Conservation (phyloP, 192 early-diverging fungal species). For the Entomortierella lignicola region DNA sequence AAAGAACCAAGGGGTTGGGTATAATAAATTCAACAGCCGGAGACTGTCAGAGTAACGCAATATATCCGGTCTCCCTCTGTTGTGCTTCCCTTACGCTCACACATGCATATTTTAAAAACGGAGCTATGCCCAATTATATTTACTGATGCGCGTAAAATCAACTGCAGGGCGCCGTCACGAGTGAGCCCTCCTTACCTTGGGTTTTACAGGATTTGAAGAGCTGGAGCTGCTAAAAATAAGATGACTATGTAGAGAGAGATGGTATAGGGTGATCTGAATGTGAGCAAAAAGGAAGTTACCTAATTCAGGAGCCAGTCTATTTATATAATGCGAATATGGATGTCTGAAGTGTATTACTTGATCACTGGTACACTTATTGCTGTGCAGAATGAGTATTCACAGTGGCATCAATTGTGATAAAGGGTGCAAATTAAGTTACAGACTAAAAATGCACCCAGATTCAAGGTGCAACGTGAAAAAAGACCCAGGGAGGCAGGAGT, state of each 20-base stretch:
- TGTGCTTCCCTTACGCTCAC: constrained; percentile 20
- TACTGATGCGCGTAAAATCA: neutral
- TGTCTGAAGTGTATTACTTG: constrained; percentile 5
- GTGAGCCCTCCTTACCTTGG: constrained; percentile 37
- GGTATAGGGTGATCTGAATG: constrained; percentile 2
- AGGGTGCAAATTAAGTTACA: constrained; percentile 26
- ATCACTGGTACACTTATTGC: neutral
- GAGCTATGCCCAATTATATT: neutral
- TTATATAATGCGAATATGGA: neutral
- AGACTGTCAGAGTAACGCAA: neutral
- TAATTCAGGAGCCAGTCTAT: neutral
- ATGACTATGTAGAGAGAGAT: neutral
- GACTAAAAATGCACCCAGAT: constrained; percentile 9
- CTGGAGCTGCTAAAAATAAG: constrained; percentile 19
- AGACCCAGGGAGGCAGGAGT: constrained; percentile 15
- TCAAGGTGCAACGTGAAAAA: constrained; percentile 9
- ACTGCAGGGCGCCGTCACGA: constrained; percentile 3
- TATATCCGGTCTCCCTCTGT: neutral
- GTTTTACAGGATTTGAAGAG: neutral
- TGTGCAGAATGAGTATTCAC: neutral
- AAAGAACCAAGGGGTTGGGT: constrained; percentile 8
- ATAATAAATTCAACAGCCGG: neutral
- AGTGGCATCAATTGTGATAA: neutral
- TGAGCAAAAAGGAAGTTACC: constrained; percentile 7
- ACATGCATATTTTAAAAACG: constrained; percentile 21